Evolutionary conservation across 2,329 filamentous ascomycete genomes (phyloP).

Genomic region (Akanthomyces dipterigenus): DNA sequence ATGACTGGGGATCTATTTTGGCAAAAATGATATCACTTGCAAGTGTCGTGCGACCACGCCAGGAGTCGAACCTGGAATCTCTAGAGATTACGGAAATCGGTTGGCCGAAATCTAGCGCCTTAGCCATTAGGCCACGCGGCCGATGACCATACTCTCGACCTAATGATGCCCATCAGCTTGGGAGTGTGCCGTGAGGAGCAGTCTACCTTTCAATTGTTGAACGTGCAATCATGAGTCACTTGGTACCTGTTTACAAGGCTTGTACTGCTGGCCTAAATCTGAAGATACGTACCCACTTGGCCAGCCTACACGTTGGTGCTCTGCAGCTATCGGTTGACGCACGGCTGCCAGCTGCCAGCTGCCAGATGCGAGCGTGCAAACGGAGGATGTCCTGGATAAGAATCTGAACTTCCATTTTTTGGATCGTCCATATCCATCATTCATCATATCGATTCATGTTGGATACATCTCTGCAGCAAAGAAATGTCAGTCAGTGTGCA

Average conservation of each 20-base stretch:
- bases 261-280: neutral
- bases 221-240: too few relatives aligned
- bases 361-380: constrained; percentile 5
- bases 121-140: constrained; percentile 39
- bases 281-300: neutral
- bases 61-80: constrained; percentile 40
- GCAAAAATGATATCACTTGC: constrained; percentile 3
- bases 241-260: too few relatives aligned
- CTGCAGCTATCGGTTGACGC: too few relatives aligned
- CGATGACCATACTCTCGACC: constrained; percentile 14
- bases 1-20: neutral
- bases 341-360: neutral
- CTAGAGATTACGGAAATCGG: constrained; percentile 24
- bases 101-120: constrained; percentile 36
- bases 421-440: neutral
- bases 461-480: neutral
- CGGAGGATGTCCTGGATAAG: neutral
- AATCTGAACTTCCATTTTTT: neutral
- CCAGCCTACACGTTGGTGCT: neutral
- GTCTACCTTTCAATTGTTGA: too few relatives aligned
- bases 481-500: neutral
- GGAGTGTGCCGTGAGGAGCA: neutral
- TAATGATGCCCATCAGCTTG: constrained; percentile 4
- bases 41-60: constrained; percentile 28
- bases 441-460: neutral